Base-by-base conservation (phyloP, 2,329 filamentous ascomycete species). In the Epichloe glyceriae region DNA sequence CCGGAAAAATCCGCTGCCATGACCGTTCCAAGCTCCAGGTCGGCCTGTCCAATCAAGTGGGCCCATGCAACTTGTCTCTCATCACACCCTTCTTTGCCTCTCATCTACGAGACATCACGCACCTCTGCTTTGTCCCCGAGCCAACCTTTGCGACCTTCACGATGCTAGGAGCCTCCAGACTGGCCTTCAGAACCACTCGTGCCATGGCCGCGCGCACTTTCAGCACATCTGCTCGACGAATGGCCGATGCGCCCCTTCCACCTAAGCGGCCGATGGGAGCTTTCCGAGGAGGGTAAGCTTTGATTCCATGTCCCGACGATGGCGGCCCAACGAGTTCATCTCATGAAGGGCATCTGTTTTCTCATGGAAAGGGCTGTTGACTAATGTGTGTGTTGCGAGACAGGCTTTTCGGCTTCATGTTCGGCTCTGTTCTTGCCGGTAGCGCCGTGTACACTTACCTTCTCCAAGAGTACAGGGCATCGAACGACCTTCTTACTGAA, bases 401-500 rank as follows among this genome's bases (percentile, higher is more conserved):
- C 44, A 96, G 91, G 52, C 73, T 96, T 53, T 88, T 95, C 61
- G 91, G 91, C 49, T 97, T 97, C 74, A 82, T 97, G 47, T 75
- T 93, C 56, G 91, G 91, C 57, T 83, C 86, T 55, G 83, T 86
- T 45, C 73, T 88, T 49, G 83, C 90, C 43, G 89, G 88, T 61
- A 79, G 78, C 49, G 84, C 81, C 52, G 85, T 94, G 60, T 97
- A 96, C 73, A 89, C 88, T 67, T 97, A 97, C 68, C 80, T 95
- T 58, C 73, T 97, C 60, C 82, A 91, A 66, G 90, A 97, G 69
- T 97, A 96, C 75, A 88, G 89, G 72, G 76, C 89, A 42, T 87
- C 88, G 59, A 97, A 96, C 73, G 87, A 95, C 71, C 78, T 96
- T 63, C 74, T 97, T 70, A 91, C 85, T 54, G 89, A 95, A 71